phyloP scores from a whole-genome alignment of 768 basidiomycete genomes.

The Lactifluus pinguis region DNA sequence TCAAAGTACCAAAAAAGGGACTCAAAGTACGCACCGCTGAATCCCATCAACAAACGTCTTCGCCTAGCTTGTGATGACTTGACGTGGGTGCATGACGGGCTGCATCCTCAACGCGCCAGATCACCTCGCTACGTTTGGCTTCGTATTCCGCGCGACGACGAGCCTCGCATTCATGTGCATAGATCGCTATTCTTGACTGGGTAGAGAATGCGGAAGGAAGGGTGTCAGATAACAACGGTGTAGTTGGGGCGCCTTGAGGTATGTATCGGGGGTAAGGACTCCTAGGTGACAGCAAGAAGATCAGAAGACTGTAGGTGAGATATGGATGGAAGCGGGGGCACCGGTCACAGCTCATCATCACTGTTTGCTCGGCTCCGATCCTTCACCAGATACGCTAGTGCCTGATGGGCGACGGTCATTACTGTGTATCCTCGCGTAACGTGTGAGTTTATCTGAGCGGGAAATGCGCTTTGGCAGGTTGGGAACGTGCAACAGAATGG shows the following conservation, averaged over 20 bases:
- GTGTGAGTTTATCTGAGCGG: constrained; percentile 95
- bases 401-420: constrained; percentile 35
- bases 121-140: constrained; percentile 37
- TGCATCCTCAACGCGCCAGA: constrained; percentile 28
- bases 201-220: constrained; percentile 38
- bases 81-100: constrained; percentile 30
- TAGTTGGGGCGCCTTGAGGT: neutral
- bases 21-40: no score
- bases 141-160: constrained; percentile 58
- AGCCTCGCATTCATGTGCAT: constrained; percentile 78
- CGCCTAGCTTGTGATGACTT: no score
- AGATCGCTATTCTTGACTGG: constrained; percentile 68
- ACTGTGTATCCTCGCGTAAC: constrained; percentile 90
- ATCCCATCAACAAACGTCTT: no score
- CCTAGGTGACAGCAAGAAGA: constrained; percentile 21
- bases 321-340: neutral
- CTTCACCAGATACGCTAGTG: constrained; percentile 29
- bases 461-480: constrained; percentile 98
- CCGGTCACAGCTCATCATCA: constrained; percentile 66
- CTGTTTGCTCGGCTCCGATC: constrained; percentile 70
- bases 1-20: no score
- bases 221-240: constrained; percentile 23
- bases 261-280: constrained; percentile 29
- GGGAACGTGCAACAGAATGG: constrained; percentile 89
- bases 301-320: neutral